These are phyloP conservation scores for Apiotrichum brassicae DNA, from an alignment of 1,284 basidiomycete species.

Conservation along the genomic window DNA sequence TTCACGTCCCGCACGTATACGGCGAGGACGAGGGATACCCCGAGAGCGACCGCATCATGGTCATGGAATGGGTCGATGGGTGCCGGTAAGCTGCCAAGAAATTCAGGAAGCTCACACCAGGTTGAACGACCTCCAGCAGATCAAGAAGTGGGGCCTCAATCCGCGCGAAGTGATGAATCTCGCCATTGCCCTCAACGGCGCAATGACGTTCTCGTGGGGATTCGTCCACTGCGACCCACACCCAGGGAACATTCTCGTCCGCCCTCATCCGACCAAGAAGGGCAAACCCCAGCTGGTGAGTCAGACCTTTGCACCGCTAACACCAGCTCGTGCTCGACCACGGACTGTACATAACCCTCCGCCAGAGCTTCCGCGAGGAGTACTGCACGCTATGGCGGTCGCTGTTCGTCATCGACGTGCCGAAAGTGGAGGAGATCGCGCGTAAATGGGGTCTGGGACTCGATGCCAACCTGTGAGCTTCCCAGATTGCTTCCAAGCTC, in stretches of 20 bases:
- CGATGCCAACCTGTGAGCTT: slow-evolving; percentile 64
- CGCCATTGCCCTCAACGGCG: slow-evolving; percentile 61
- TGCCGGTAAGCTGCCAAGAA: slow-evolving; percentile 30
- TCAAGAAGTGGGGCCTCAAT: slow-evolving; percentile 44
- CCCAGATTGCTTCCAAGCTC: not conserved
- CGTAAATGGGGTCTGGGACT: slow-evolving; percentile 68
- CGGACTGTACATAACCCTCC: slow-evolving; percentile 69
- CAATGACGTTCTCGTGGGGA: slow-evolving; percentile 83
- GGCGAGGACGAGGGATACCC: slow-evolving; percentile 55
- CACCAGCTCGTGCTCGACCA: slow-evolving; percentile 65
- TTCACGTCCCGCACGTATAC: slow-evolving; percentile 73
- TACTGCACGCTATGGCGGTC: slow-evolving; percentile 75
- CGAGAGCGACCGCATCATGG: slow-evolving; percentile 65
- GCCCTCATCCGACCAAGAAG: slow-evolving; percentile 60
- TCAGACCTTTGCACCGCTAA: not conserved
- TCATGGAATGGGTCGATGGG: slow-evolving; percentile 76
- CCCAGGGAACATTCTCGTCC: slow-evolving; percentile 74
- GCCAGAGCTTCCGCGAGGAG: slow-evolving; percentile 60
- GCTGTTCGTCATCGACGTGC: slow-evolving; percentile 64
- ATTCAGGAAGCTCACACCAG: slow-evolving; percentile 32
- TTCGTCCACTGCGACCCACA: slow-evolving; percentile 65
- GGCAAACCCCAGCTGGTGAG: slow-evolving; percentile 65
- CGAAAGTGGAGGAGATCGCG: slow-evolving; percentile 58
- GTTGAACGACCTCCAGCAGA: slow-evolving; percentile 58
- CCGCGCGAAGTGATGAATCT: slow-evolving; percentile 52